A percentile compares a stretch with the other conserved stretches of the same genome.
Evolutionary conservation across 2,329 filamentous ascomycete genomes (phyloP).

Genomic region (Aspergillus tanneri): DNA sequence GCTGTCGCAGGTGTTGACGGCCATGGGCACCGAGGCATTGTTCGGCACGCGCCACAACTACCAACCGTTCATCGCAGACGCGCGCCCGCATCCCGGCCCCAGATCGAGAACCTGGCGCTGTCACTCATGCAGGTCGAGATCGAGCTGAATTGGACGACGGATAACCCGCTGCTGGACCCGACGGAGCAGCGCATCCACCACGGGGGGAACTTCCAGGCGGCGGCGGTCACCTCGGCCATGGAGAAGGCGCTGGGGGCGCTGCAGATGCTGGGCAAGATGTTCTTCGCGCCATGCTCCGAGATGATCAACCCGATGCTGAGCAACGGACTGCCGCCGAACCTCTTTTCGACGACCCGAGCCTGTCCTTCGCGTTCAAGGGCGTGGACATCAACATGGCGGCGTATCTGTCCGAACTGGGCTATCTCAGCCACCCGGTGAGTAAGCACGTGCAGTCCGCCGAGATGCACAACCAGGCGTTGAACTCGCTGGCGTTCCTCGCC

Average conservation of each 20-base stretch:
- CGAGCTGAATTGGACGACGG: slow-evolving; percentile 66
- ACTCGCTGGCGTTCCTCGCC: slow-evolving; percentile 61
- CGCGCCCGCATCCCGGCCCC: slow-evolving; percentile 62
- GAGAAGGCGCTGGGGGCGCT: slow-evolving; percentile 56
- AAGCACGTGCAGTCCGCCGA: slow-evolving; percentile 64
- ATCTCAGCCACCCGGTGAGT: slow-evolving; percentile 61
- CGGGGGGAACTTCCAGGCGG: slow-evolving; percentile 68
- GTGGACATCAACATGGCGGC: slow-evolving; percentile 65
- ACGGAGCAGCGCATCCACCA: slow-evolving; percentile 48
- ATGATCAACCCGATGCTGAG: slow-evolving; percentile 61
- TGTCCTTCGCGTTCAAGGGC: slow-evolving; percentile 62
- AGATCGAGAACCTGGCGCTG: slow-evolving; percentile 61
- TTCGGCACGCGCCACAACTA: slow-evolving; percentile 56
- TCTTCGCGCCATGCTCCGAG: slow-evolving; percentile 63
- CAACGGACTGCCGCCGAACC: slow-evolving; percentile 61
- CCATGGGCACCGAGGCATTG: slow-evolving; percentile 61
- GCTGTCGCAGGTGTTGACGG: slow-evolving; percentile 58
- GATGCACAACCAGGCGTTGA: slow-evolving; percentile 66
- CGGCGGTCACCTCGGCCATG: slow-evolving; percentile 61
- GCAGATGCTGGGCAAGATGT: slow-evolving; percentile 59
- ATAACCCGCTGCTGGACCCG: slow-evolving; percentile 62
- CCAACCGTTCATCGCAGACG: slow-evolving; percentile 57
- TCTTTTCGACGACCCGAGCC: slow-evolving; percentile 59
- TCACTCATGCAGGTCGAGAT: slow-evolving; percentile 56
- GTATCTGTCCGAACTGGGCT: slow-evolving; percentile 61